Evolutionary conservation across 2,329 filamentous ascomycete genomes (phyloP).

Genomic region (Hypoxylon sp.): DNA sequence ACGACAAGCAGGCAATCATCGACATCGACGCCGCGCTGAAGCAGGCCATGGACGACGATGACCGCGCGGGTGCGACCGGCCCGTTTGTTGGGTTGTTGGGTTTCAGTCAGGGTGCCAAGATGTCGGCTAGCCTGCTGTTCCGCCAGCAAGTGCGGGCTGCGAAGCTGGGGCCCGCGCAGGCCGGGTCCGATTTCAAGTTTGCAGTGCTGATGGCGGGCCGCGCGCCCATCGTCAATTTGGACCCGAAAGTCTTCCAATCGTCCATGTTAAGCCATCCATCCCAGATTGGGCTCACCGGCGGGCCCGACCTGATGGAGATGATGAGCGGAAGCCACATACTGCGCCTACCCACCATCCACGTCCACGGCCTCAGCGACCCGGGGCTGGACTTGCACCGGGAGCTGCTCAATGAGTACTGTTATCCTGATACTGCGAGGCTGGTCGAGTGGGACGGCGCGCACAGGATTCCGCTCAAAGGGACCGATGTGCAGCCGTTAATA

Average conservation of each 20-base stretch:
- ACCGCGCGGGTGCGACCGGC: conserved; percentile 62
- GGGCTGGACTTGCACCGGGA: conserved; percentile 69
- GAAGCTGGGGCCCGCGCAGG: conserved; percentile 47
- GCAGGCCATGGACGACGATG: conserved; percentile 64
- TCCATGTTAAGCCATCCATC: conserved; percentile 46
- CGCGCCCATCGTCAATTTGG: conserved; percentile 67
- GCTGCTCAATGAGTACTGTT: conserved; percentile 70
- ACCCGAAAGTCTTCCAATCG: conserved; percentile 51
- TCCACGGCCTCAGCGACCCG: conserved; percentile 72
- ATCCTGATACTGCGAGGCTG: conserved; percentile 63
- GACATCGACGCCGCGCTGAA: conserved; percentile 56
- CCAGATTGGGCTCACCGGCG: conserved; percentile 56
- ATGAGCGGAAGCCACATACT: conserved; percentile 59
- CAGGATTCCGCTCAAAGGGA: conserved; percentile 74
- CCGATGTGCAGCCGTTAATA: conserved; percentile 71
- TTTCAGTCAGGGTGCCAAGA: conserved; percentile 75
- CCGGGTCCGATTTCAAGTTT: conserved; percentile 63
- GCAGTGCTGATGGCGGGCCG: conserved; percentile 72
- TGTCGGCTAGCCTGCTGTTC: conserved; percentile 69
- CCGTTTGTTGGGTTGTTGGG: conserved; percentile 71
- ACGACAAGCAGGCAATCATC: conserved; percentile 57
- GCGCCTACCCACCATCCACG: conserved; percentile 72
- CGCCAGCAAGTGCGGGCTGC: conserved; percentile 69
- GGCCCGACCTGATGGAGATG: conserved; percentile 56
- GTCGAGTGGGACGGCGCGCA: conserved; percentile 82